Conservation (phyloP, 352 stramenopile species). For the Phytophthora aleatoria region DNA sequence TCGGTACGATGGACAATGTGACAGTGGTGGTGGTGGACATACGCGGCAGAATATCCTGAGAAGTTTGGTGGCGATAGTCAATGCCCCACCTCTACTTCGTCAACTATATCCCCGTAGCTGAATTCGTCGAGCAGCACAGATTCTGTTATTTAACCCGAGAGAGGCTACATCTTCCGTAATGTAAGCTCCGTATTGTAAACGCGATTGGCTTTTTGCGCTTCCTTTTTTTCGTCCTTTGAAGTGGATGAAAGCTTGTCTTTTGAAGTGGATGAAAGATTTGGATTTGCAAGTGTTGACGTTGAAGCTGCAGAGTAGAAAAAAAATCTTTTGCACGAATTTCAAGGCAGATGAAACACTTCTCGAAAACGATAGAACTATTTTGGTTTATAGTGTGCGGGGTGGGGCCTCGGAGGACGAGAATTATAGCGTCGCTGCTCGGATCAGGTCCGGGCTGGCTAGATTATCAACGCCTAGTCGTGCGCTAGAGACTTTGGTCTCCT, state of each 20-base stretch:
- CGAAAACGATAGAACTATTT: slow-evolving; percentile 11
- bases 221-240: not conserved
- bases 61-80: not conserved
- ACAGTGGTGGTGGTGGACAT: slow-evolving; percentile 79
- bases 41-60: slow-evolving; percentile 35
- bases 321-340: not conserved
- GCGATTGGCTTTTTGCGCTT: slow-evolving; percentile 14
- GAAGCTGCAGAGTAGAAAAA: not conserved
- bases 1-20: slow-evolving; percentile 77
- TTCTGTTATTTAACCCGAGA: slow-evolving; percentile 42
- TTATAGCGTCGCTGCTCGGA: not conserved
- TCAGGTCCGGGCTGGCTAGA: too few species aligned
- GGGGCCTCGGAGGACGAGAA: slow-evolving; percentile 12
- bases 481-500: not conserved
- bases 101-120: too few species aligned
- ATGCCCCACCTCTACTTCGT: not conserved
- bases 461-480: too few species aligned
- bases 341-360: too few species aligned
- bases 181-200: slow-evolving; percentile 30
- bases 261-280: not conserved
- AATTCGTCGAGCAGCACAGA: slow-evolving; percentile 10
- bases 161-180: slow-evolving; percentile 12
- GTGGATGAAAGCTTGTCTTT: not conserved
- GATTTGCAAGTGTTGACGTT: not conserved
- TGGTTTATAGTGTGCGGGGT: not conserved